Conservation (phyloP, 2,329 filamentous ascomycete species). For the Plenodomus tracheiphilus region DNA sequence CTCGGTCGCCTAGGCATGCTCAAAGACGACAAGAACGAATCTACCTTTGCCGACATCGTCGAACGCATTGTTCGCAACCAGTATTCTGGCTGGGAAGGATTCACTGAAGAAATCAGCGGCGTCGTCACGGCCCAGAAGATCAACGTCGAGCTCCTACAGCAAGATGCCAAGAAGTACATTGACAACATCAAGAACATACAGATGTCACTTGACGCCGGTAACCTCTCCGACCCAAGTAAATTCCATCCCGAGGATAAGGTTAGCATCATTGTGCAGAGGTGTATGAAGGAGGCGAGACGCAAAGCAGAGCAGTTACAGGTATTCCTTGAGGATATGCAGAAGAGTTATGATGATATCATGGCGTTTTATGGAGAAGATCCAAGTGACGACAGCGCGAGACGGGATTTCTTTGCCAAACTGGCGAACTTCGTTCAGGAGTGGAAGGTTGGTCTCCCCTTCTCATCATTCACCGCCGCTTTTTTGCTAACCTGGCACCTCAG, state of each 20-base stretch:
- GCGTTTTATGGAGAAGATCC: conserved; percentile 95
- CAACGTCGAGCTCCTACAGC: conserved; percentile 88
- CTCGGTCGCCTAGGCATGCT: conserved; percentile 93
- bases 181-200: conserved; percentile 95
- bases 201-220: conserved; percentile 86
- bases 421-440: conserved; percentile 89
- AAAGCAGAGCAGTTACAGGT: conserved; percentile 96
- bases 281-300: conserved; percentile 93
- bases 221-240: conserved; percentile 92
- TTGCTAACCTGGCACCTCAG: conserved; percentile 44
- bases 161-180: conserved; percentile 89
- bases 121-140: conserved; percentile 83
- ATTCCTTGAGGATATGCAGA: conserved; percentile 89
- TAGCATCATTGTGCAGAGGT: conserved; percentile 83
- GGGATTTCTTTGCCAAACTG: conserved; percentile 95
- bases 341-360: conserved; percentile 93
- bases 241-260: conserved; percentile 98
- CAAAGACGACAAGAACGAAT: conserved; percentile 98
- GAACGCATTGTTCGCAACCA: conserved; percentile 96
- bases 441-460: conserved; percentile 62
- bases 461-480: background rate
- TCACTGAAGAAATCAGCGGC: conserved; percentile 79
- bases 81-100: conserved; percentile 93
- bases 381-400: conserved; percentile 84
- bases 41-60: conserved; percentile 91